Evolutionary conservation across 441 rosid genomes (phyloP).

Genomic region (Macaranga tanarius): DNA sequence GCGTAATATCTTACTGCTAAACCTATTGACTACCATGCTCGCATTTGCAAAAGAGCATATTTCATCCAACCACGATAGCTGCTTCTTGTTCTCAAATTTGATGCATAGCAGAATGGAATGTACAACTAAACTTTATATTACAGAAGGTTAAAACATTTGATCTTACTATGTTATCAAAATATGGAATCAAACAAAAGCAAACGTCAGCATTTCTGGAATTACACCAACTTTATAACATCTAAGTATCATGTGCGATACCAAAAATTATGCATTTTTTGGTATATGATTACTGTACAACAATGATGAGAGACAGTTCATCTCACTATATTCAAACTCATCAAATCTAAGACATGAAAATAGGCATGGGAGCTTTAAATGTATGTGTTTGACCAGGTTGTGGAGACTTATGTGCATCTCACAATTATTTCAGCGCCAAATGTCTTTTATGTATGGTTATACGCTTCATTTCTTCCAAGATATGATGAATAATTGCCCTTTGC

Average conservation of each 20-base stretch:
- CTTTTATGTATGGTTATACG: neutral
- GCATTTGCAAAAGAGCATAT: slow-evolving; percentile 3
- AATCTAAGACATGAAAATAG: neutral
- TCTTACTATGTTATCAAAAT: neutral
- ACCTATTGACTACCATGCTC: neutral
- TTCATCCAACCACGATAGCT: neutral
- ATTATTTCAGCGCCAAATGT: slow-evolving; percentile 2
- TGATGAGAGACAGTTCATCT: slow-evolving; percentile 9
- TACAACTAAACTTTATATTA: neutral
- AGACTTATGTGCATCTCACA: slow-evolving; percentile 3
- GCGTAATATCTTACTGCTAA: neutral
- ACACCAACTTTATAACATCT: neutral
- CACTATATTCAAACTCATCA: neutral
- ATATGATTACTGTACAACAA: slow-evolving; percentile 9
- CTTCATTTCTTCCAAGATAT: slow-evolving; percentile 6
- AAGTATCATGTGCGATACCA: slow-evolving; percentile 4
- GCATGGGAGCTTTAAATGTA: neutral
- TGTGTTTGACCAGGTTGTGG: slow-evolving; percentile 5
- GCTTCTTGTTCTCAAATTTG: neutral
- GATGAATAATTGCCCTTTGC: neutral
- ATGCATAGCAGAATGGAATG: neutral
- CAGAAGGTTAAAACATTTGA: slow-evolving; percentile 11
- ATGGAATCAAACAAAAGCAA: neutral
- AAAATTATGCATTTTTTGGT: neutral
- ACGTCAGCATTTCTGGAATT: neutral